Percentiles rank a stretch among this genome's conserved stretches.
These are phyloP conservation scores for Prunus davidiana DNA, from an alignment of 306 rosid species.

Conservation along the genomic window DNA sequence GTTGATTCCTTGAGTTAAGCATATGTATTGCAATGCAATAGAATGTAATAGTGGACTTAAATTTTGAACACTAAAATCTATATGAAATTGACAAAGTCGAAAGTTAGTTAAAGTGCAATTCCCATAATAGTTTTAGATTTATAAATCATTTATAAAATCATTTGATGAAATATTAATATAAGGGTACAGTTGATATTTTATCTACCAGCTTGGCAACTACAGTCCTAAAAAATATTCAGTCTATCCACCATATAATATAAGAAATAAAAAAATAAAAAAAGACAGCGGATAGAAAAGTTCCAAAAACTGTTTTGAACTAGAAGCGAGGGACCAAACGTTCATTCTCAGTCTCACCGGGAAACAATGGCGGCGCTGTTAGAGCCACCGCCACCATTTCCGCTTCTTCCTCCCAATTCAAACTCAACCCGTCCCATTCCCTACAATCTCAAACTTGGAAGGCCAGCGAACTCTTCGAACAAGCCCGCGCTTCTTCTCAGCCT, in stretches of 20 bases:
- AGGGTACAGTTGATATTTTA: no score
- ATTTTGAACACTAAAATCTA: no score
- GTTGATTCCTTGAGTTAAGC: no score
- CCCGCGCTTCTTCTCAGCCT: slow-evolving; percentile 22
- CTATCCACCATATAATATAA: not conserved
- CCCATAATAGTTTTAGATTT: no score
- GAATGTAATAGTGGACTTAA: no score
- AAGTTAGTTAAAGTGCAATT: no score
- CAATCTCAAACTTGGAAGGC: slow-evolving; percentile 17
- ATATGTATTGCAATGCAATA: no score
- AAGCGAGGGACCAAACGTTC: not conserved
- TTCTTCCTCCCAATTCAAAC: slow-evolving; percentile 21
- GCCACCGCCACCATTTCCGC: slow-evolving; percentile 21
- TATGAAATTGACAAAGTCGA: no score
- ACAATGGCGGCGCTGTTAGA: slow-evolving; percentile 53
- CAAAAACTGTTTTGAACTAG: not conserved
- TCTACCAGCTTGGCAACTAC: no score
- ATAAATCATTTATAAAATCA: no score
- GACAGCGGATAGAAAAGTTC: not conserved
- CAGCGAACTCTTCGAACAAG: slow-evolving; percentile 24
- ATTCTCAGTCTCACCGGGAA: not conserved
- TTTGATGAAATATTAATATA: no score
- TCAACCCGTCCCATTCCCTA: slow-evolving; percentile 1
- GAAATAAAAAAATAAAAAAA: not conserved
- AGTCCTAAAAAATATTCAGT: not conserved